These are phyloP conservation scores for Nannochloris sp. DNA, from an alignment of 139 green algal genomes.

Conservation along the genomic window DNA sequence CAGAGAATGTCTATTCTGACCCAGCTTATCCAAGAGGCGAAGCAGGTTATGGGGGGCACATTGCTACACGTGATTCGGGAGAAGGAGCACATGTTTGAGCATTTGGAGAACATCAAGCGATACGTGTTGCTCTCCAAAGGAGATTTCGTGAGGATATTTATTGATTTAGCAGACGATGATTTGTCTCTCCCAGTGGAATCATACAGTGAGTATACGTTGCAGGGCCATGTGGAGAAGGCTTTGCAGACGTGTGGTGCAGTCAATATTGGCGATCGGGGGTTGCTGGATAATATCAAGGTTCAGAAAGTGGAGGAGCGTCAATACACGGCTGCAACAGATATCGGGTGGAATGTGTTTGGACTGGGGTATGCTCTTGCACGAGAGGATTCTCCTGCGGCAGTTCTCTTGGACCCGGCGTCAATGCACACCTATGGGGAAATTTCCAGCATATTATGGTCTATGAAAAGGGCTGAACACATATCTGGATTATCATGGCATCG, in stretches of 20 bases:
- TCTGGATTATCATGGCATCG: constrained; percentile 60
- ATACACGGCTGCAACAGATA: constrained; percentile 13
- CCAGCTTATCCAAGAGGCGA: constrained; percentile 44
- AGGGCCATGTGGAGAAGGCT: constrained; percentile 63
- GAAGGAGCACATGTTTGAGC: constrained; percentile 53
- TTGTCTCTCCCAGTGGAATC: constrained; percentile 33
- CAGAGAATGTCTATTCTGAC: constrained; percentile 39
- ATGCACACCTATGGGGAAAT: constrained; percentile 59
- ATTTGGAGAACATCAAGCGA: constrained; percentile 72
- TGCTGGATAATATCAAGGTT: constrained; percentile 58
- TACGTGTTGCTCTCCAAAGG: constrained; percentile 90
- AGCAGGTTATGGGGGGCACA: constrained; percentile 46
- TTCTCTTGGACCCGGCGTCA: constrained; percentile 34
- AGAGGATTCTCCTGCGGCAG: constrained; percentile 33
- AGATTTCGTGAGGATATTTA: constrained; percentile 75
- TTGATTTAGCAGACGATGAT: constrained; percentile 49
- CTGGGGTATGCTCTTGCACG: constrained; percentile 63
- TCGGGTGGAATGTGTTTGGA: constrained; percentile 87
- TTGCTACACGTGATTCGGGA: constrained; percentile 67
- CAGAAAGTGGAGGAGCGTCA: background rate
- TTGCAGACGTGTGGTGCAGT: constrained; percentile 56
- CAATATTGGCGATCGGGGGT: constrained; percentile 53
- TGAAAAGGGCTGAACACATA: constrained; percentile 74
- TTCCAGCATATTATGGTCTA: constrained; percentile 78
- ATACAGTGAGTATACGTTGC: constrained; percentile 47